These are phyloP conservation scores for Mycena epipterygia DNA, from an alignment of 768 basidiomycete species.

Conservation along the genomic window DNA sequence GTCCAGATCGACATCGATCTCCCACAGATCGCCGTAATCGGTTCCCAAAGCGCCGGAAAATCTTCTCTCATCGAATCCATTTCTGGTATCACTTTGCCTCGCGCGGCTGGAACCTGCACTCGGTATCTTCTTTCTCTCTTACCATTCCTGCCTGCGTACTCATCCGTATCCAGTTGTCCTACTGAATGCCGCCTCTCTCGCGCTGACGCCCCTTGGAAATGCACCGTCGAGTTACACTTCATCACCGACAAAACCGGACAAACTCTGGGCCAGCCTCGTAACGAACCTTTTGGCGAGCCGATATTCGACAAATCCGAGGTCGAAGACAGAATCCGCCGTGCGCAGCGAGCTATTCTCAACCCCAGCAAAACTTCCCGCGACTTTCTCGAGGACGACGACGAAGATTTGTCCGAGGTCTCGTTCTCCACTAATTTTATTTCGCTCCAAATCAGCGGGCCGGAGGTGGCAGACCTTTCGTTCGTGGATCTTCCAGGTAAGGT, in stretches of 20 bases:
- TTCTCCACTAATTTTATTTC: conserved; percentile 73
- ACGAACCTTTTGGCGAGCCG: conserved; percentile 59
- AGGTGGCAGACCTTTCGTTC: conserved; percentile 75
- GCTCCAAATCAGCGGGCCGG: conserved; percentile 69
- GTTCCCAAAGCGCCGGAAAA: conserved; percentile 81
- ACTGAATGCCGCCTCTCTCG: conserved; percentile 69
- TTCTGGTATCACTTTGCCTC: conserved; percentile 77
- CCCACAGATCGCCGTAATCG: conserved; percentile 81
- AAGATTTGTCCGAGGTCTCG: conserved; percentile 42
- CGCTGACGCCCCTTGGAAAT: conserved; percentile 60
- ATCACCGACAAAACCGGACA: conserved; percentile 55
- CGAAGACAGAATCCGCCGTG: conserved; percentile 76
- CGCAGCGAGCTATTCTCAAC: conserved; percentile 76
- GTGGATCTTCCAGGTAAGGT: conserved; percentile 73
- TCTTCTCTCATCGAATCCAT: conserved; percentile 85
- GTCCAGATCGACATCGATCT: conserved; percentile 80
- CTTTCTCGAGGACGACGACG: conserved; percentile 59
- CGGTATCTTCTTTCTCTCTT: conserved; percentile 54
- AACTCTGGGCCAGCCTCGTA: conserved; percentile 53
- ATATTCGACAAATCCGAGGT: conserved; percentile 68
- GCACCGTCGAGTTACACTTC: conserved; percentile 62
- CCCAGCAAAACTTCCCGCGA: conserved; percentile 51
- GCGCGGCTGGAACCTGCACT: conserved; percentile 73
- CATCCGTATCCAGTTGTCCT: conserved; percentile 58
- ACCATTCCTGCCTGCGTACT: background rate